Evolutionary conservation across 2,329 filamentous ascomycete species (phyloP).

Genomic region (Penicillium nordicum): DNA sequence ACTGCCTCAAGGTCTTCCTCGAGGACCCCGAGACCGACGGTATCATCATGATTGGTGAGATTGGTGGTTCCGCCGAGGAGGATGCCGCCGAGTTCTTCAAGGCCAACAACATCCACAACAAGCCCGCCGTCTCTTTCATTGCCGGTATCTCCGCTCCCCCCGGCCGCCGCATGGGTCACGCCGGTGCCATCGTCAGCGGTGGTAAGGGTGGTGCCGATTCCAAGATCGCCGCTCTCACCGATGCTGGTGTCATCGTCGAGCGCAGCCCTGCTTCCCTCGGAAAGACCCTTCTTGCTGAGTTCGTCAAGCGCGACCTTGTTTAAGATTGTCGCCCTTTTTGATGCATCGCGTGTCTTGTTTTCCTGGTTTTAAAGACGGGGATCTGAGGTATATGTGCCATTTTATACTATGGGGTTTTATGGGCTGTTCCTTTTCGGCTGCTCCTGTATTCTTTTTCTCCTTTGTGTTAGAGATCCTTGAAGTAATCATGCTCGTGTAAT

Average conservation of each 20-base stretch:
- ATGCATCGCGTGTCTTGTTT: slow-evolving; percentile 18
- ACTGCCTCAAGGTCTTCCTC: slow-evolving; percentile 96
- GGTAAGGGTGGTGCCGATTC: slow-evolving; percentile 97
- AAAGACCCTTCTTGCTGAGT: slow-evolving; percentile 91
- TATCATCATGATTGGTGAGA: slow-evolving; percentile 99
- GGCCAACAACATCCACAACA: slow-evolving; percentile 85
- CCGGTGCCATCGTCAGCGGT: slow-evolving; percentile 94
- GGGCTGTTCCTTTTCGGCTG: slow-evolving; percentile 22
- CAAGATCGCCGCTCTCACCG: slow-evolving; percentile 93
- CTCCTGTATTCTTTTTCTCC: slow-evolving; percentile 30
- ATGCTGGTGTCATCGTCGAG: slow-evolving; percentile 93
- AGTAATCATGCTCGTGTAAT: slow-evolving; percentile 36
- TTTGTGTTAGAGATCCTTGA: slow-evolving; percentile 36
- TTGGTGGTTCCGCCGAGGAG: slow-evolving; percentile 95
- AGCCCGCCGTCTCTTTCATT: slow-evolving; percentile 97
- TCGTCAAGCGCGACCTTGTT: slow-evolving; percentile 92
- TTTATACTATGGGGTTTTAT: slow-evolving; percentile 19
- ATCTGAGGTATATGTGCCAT: slow-evolving; percentile 22
- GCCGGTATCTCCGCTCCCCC: slow-evolving; percentile 96
- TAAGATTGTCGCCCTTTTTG: slow-evolving; percentile 48
- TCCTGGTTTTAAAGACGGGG: slow-evolving; percentile 16
- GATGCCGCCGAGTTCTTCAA: slow-evolving; percentile 96
- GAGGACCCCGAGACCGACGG: slow-evolving; percentile 95
- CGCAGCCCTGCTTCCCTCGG: slow-evolving; percentile 87
- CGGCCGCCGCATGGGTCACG: slow-evolving; percentile 96